phyloP scores from a whole-genome alignment of 805 yeast genomes.

The Saccharomycopsis sp. region DNA sequence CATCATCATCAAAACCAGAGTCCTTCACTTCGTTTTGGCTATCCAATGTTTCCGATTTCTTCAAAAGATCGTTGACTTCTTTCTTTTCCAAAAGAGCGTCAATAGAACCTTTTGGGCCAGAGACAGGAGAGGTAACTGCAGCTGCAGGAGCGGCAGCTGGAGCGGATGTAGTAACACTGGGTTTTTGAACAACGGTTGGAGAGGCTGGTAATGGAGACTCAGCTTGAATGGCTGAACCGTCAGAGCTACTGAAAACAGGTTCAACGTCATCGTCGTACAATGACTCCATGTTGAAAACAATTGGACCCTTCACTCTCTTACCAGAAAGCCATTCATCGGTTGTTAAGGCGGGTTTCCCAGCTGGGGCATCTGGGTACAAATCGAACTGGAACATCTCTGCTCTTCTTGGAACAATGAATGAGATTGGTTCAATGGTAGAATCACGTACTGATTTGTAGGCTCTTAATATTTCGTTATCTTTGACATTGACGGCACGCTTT shows the following conservation, averaged over 20 bases:
- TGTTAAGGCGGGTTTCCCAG: constrained; percentile 65
- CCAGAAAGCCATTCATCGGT: constrained; percentile 79
- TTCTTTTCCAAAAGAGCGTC: constrained; percentile 41
- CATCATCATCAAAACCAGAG: constrained; percentile 30
- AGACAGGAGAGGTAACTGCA: constrained; percentile 22
- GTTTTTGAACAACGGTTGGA: constrained; percentile 7
- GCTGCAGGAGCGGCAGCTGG: not conserved
- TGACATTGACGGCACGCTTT: constrained; percentile 65
- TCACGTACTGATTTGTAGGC: constrained; percentile 86
- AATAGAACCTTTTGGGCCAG: constrained; percentile 33
- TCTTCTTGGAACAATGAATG: constrained; percentile 90
- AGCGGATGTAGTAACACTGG: no score
- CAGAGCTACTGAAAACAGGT: constrained; percentile 11
- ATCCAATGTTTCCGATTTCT: constrained; percentile 37
- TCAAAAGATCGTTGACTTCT: constrained; percentile 38
- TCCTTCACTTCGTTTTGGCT: constrained; percentile 30
- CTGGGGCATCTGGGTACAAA: constrained; percentile 86
- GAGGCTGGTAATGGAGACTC: constrained; percentile 16
- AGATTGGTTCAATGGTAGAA: constrained; percentile 75
- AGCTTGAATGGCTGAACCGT: constrained; percentile 18
- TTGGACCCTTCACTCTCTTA: constrained; percentile 73
- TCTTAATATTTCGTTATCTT: constrained; percentile 76
- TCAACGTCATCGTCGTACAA: constrained; percentile 61
- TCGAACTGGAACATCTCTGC: constrained; percentile 89
- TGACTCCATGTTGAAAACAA: constrained; percentile 65